These are phyloP conservation scores for Stagonosporopsis tanaceti DNA, from an alignment of 2,329 filamentous ascomycete genomes.

Conservation along the genomic window DNA sequence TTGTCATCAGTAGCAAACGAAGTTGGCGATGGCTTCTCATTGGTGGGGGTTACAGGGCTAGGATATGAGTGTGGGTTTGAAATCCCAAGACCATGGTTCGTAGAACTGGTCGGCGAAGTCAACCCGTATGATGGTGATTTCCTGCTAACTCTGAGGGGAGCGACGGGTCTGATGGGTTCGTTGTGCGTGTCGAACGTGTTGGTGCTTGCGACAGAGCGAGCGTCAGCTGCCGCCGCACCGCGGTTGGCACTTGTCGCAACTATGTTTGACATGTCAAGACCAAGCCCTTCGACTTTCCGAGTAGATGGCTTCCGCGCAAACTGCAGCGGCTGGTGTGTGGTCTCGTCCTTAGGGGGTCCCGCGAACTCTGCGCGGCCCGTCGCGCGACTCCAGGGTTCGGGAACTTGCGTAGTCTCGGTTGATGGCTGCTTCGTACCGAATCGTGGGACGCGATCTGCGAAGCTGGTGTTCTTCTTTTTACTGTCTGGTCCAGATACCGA, in stretches of 20 bases:
- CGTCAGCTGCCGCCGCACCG: conserved; percentile 37
- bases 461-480: conserved; percentile 38
- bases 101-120: conserved; percentile 44
- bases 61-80: conserved; percentile 36
- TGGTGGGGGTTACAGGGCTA: conserved; percentile 41
- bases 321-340: conserved; percentile 63
- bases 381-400: conserved; percentile 72
- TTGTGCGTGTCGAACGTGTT: conserved; percentile 39
- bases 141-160: conserved; percentile 53
- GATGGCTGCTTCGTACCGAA: conserved; percentile 35
- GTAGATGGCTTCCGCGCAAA: conserved; percentile 50
- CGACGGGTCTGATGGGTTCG: conserved; percentile 53
- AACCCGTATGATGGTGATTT: conserved; percentile 46
- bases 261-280: conserved; percentile 35
- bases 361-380: conserved; percentile 73
- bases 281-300: conserved; percentile 26
- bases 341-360: conserved; percentile 69
- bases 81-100: conserved; percentile 34
- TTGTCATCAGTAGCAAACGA: conserved; percentile 20
- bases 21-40: conserved; percentile 27
- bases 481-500: conserved; percentile 38
- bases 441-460: conserved; percentile 40
- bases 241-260: conserved; percentile 33
- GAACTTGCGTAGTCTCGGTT: conserved; percentile 53
- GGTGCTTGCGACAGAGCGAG: conserved; percentile 40